phyloP scores from a whole-genome alignment of 2,329 filamentous ascomycete species.

The Sarocladium kiliense region DNA sequence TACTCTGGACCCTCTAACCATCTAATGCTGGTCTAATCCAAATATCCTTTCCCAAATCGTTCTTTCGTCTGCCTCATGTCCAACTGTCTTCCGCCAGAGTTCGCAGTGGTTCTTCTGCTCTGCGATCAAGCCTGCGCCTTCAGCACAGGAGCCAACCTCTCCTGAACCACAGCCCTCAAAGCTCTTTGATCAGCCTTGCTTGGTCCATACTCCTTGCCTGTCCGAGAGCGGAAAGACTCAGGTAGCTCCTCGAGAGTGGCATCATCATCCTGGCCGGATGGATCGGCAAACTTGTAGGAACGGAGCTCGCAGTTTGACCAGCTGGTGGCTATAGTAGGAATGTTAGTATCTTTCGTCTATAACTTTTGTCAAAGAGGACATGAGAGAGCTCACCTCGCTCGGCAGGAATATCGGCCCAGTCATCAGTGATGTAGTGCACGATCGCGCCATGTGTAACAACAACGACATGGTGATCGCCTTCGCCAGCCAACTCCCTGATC shows the following conservation, averaged over 20 bases:
- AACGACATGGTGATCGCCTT: constrained; percentile 57
- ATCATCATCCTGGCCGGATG: constrained; percentile 41
- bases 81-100: not conserved
- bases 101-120: too few relatives aligned
- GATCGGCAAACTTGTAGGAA: constrained; percentile 58
- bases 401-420: constrained; percentile 60
- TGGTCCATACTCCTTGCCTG: constrained; percentile 33
- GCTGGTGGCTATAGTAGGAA: constrained; percentile 50
- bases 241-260: constrained; percentile 44
- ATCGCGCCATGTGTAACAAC: constrained; percentile 81
- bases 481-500: constrained; percentile 41
- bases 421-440: constrained; percentile 78
- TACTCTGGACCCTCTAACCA: not conserved
- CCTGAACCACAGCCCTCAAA: constrained; percentile 32
- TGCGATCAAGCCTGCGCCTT: constrained; percentile 8
- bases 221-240: constrained; percentile 40
- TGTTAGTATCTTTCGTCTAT: too few relatives aligned
- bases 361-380: not conserved
- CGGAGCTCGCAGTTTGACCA: constrained; percentile 73
- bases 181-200: constrained; percentile 42
- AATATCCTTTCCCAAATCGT: too few relatives aligned
- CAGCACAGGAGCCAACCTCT: constrained; percentile 23
- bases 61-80: too few relatives aligned
- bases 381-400: constrained; percentile 28
- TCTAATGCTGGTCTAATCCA: not conserved